Conservation (phyloP, 345 rosid species). For the Populus simonii region DNA sequence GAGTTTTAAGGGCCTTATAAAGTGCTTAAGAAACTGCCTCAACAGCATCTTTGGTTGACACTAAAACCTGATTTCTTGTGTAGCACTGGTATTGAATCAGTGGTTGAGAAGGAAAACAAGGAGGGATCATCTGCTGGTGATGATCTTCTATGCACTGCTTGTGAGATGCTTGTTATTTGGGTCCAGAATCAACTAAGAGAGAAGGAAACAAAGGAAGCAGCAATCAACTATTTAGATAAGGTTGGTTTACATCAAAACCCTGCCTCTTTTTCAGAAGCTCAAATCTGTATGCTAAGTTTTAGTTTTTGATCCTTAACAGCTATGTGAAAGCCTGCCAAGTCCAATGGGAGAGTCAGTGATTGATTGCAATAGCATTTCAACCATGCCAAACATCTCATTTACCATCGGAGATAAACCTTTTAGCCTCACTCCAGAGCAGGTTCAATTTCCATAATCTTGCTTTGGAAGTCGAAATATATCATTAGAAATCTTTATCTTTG, state of each 20-base stretch:
- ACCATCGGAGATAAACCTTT: slow-evolving; percentile 60
- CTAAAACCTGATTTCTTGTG: not conserved
- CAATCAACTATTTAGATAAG: slow-evolving; percentile 51
- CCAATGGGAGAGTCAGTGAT: slow-evolving; percentile 59
- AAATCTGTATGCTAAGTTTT: not conserved
- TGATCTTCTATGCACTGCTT: slow-evolving; percentile 42
- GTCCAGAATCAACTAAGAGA: slow-evolving; percentile 59
- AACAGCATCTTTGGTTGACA: not conserved
- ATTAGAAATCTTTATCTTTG: not conserved
- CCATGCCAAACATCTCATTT: slow-evolving; percentile 60
- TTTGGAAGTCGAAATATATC: not conserved
- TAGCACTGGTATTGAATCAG: slow-evolving; percentile 41
- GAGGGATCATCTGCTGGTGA: slow-evolving; percentile 24
- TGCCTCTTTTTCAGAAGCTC: not conserved
- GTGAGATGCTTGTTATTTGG: slow-evolving; percentile 75
- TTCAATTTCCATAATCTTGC: slow-evolving; percentile 13
- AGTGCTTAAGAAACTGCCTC: not conserved
- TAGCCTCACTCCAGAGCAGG: slow-evolving; percentile 68
- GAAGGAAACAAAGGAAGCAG: slow-evolving; percentile 49
- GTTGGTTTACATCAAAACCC: slow-evolving; percentile 19
- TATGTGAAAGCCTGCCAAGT: slow-evolving; percentile 69
- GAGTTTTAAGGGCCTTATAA: not conserved
- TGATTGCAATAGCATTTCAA: slow-evolving; percentile 43
- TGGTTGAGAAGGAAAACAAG: slow-evolving; percentile 38
- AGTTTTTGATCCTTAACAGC: slow-evolving; percentile 28